These are phyloP conservation scores for Tricholoma saponaceum DNA, from an alignment of 768 basidiomycete genomes.

Conservation along the genomic window DNA sequence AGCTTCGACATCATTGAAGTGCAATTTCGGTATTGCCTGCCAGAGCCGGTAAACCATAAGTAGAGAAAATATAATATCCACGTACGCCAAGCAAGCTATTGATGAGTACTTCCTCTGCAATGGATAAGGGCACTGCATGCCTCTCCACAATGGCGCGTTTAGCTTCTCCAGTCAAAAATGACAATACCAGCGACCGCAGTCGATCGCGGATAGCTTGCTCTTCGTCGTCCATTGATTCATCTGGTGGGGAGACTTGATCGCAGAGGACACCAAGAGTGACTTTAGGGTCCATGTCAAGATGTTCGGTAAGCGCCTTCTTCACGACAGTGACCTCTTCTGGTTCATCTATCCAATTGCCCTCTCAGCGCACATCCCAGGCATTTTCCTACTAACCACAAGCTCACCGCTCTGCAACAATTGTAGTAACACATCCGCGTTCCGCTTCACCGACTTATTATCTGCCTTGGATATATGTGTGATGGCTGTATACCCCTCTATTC, in stretches of 20 bases:
- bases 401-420: constrained; percentile 72
- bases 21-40: constrained; percentile 49
- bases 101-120: constrained; percentile 45
- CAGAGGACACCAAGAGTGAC: constrained; percentile 63
- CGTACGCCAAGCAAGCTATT: constrained; percentile 45
- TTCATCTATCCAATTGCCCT: constrained; percentile 43
- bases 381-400: constrained; percentile 19
- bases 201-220: constrained; percentile 54
- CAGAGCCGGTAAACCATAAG: background rate
- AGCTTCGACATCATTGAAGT: constrained; percentile 34
- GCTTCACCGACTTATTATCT: constrained; percentile 56
- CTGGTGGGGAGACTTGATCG: constrained; percentile 56
- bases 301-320: constrained; percentile 53
- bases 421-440: constrained; percentile 74
- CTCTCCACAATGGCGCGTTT: constrained; percentile 40
- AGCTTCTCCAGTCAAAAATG: constrained; percentile 54
- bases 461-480: constrained; percentile 44
- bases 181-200: constrained; percentile 54
- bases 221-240: constrained; percentile 52
- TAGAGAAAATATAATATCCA: constrained; percentile 12
- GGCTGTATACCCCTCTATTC: constrained; percentile 64
- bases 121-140: constrained; percentile 38
- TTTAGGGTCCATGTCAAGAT: constrained; percentile 59
- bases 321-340: constrained; percentile 60
- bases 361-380: constrained; percentile 1